Evolutionary conservation across 2,329 filamentous ascomycete genomes (phyloP).

Genomic region (Aspergillus piperis): DNA sequence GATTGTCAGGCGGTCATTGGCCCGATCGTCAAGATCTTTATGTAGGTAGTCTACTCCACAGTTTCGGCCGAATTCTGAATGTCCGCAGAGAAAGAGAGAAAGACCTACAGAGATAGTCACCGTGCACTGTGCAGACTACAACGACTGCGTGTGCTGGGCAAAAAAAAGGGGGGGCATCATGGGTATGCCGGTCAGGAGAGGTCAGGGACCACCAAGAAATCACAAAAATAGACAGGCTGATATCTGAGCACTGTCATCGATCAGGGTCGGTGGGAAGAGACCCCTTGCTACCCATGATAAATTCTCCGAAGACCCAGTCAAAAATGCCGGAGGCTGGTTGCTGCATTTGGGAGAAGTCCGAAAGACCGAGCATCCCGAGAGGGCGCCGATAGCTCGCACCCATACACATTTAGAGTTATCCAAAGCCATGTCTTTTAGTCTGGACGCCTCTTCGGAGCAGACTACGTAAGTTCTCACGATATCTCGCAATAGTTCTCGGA

Average conservation of each 20-base stretch:
- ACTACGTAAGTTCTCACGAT: neutral
- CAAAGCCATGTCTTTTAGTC: neutral
- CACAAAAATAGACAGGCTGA: constrained; percentile 1
- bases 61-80: constrained; percentile 16
- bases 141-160: neutral
- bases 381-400: neutral
- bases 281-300: constrained; percentile 3
- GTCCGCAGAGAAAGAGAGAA: neutral
- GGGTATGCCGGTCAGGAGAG: neutral
- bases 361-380: neutral
- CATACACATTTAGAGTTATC: neutral
- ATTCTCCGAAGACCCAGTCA: constrained; percentile 5
- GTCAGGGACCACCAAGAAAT: neutral
- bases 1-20: neutral
- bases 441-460: neutral
- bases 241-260: constrained; percentile 6
- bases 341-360: constrained; percentile 12
- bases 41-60: constrained; percentile 8
- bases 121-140: neutral
- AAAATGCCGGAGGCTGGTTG: constrained; percentile 12
- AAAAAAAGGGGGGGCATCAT: neutral
- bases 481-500: neutral
- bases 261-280: constrained; percentile 4
- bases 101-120: neutral
- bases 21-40: neutral